phyloP scores from a whole-genome alignment of 2,329 filamentous ascomycete genomes.

The Penicillium hesseltinei region DNA sequence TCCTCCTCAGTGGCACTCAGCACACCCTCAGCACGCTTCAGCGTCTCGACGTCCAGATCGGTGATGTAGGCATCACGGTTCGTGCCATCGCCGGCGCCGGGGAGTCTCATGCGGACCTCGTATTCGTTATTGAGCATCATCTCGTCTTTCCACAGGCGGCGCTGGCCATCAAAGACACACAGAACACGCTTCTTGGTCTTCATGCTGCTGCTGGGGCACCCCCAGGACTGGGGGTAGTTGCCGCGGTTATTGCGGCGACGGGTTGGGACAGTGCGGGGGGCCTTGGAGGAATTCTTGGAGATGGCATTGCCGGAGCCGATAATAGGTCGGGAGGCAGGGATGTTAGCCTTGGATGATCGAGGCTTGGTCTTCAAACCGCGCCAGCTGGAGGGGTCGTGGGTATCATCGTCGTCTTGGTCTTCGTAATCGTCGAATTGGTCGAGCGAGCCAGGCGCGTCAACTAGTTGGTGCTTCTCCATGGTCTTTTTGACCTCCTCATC shows the following conservation, averaged over 20 bases:
- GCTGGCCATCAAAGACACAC: slow-evolving; percentile 83
- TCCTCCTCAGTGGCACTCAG: slow-evolving; percentile 77
- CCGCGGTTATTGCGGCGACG: slow-evolving; percentile 86
- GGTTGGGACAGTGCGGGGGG: slow-evolving; percentile 59
- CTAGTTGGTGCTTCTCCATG: slow-evolving; percentile 57
- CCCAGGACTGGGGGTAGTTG: slow-evolving; percentile 92
- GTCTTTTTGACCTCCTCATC: slow-evolving; percentile 58
- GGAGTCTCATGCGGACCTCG: slow-evolving; percentile 82
- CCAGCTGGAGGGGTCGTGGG: slow-evolving; percentile 47
- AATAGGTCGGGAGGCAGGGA: slow-evolving; percentile 50
- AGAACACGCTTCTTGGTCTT: slow-evolving; percentile 97
- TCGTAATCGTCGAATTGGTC: slow-evolving; percentile 53
- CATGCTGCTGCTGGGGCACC: slow-evolving; percentile 88
- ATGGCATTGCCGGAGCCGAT: slow-evolving; percentile 48
- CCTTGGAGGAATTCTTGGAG: slow-evolving; percentile 49
- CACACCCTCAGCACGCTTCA: slow-evolving; percentile 84
- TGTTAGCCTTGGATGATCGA: slow-evolving; percentile 53
- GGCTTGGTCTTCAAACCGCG: slow-evolving; percentile 48
- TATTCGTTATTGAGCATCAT: slow-evolving; percentile 97
- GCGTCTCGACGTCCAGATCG: slow-evolving; percentile 85
- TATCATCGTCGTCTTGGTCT: slow-evolving; percentile 56
- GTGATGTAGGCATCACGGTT: slow-evolving; percentile 82
- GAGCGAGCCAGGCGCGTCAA: slow-evolving; percentile 48
- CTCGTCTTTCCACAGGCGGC: slow-evolving; percentile 93
- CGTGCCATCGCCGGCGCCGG: slow-evolving; percentile 75